Percentiles rank a stretch among this genome's conserved stretches.
phyloP scores from a whole-genome alignment of 2,329 filamentous ascomycete species.

The Juglanconis sp. region DNA sequence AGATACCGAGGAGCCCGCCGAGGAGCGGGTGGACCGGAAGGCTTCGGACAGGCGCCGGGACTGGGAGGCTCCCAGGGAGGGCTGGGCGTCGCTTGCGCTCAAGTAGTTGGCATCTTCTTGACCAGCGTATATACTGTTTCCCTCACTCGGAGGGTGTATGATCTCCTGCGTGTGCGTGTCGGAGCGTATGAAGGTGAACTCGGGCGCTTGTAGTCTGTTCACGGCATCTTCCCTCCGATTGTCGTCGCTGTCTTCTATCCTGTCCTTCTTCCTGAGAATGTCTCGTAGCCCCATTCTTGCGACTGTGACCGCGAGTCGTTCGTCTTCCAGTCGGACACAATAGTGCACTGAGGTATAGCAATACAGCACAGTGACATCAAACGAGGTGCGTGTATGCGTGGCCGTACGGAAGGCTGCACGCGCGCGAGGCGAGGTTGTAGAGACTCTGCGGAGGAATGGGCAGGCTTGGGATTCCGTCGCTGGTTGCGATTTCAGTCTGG shows the following conservation, averaged over 20 bases:
- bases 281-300: constrained; percentile 48
- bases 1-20: constrained; percentile 46
- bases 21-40: constrained; percentile 33
- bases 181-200: constrained; percentile 80
- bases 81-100: constrained; percentile 22
- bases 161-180: constrained; percentile 79
- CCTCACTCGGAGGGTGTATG: constrained; percentile 62
- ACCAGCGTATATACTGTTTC: constrained; percentile 16
- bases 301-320: not conserved
- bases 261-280: constrained; percentile 53
- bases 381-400: not conserved
- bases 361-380: not conserved
- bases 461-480: not conserved
- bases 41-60: constrained; percentile 31
- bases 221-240: constrained; percentile 27
- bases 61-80: constrained; percentile 11
- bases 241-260: constrained; percentile 35
- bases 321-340: not conserved
- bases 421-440: not conserved
- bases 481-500: not conserved
- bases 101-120: constrained; percentile 26
- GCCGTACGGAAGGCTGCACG: constrained; percentile 8
- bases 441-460: not conserved
- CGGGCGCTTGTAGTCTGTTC: constrained; percentile 45
- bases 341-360: not conserved